Evolutionary conservation across 768 basidiomycete species (phyloP).

Genomic region (Pleurotus citrinopileatus): DNA sequence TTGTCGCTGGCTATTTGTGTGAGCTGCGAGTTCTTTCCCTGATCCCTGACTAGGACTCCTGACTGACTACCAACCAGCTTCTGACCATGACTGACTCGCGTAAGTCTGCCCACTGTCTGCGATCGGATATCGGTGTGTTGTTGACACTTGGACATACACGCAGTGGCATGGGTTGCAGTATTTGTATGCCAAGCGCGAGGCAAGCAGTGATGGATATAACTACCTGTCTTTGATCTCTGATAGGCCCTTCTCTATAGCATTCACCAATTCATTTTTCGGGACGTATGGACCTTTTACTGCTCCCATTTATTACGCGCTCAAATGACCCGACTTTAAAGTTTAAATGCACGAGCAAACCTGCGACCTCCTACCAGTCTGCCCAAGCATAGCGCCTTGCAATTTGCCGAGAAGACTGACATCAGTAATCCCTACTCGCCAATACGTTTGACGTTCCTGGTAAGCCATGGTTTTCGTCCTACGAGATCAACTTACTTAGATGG

Average conservation of each 20-base stretch:
- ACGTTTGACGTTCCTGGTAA: neutral
- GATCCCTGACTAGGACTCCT: neutral
- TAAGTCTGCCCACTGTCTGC: neutral
- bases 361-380: neutral
- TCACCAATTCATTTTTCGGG: slow-evolving; percentile 6
- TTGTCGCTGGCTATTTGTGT: neutral
- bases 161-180: neutral
- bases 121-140: neutral
- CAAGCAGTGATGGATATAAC: neutral
- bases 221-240: neutral
- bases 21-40: neutral
- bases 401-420: neutral
- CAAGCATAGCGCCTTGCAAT: neutral
- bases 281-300: neutral
- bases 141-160: neutral
- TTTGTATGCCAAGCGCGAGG: slow-evolving; percentile 5
- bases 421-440: neutral
- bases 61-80: no score
- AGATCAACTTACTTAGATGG: no score
- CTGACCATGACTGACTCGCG: neutral
- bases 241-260: neutral
- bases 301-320: neutral
- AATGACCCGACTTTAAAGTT: neutral
- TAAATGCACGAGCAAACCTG: neutral
- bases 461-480: neutral